Conservation (phyloP, 768 basidiomycete genomes). For the Boletus huronensis region DNA sequence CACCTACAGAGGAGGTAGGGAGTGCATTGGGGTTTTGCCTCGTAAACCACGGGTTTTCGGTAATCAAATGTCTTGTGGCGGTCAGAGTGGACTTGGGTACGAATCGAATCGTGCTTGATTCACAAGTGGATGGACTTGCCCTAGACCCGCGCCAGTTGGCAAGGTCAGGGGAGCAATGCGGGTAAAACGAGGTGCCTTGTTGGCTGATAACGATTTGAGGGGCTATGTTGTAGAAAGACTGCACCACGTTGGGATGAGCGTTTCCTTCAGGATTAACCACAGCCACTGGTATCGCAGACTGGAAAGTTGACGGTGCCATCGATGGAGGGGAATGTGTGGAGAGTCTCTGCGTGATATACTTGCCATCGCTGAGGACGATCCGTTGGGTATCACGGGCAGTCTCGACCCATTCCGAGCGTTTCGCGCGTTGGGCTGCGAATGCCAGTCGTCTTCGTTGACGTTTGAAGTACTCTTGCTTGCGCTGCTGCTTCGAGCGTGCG, state of each 20-base stretch:
- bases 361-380: slow-evolving; percentile 40
- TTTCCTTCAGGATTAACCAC: slow-evolving; percentile 4
- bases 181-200: slow-evolving; percentile 40
- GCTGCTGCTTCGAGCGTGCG: slow-evolving; percentile 18
- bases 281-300: slow-evolving; percentile 9
- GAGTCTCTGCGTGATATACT: slow-evolving; percentile 34
- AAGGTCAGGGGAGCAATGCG: slow-evolving; percentile 35
- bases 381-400: slow-evolving; percentile 36
- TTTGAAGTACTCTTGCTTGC: slow-evolving; percentile 20
- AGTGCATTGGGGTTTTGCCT: slow-evolving; percentile 13
- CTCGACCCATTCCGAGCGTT: slow-evolving; percentile 31
- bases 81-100: slow-evolving; percentile 30
- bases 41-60: slow-evolving; percentile 10
- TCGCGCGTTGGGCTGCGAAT: slow-evolving; percentile 24
- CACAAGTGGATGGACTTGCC: not conserved
- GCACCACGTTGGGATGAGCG: not conserved
- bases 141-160: slow-evolving; percentile 33
- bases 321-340: slow-evolving; percentile 4
- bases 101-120: slow-evolving; percentile 29
- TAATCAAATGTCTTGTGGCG: slow-evolving; percentile 28
- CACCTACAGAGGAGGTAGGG: slow-evolving; percentile 32
- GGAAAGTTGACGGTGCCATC: slow-evolving; percentile 16
- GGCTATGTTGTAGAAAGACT: slow-evolving; percentile 32
- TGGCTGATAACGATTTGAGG: slow-evolving; percentile 34
- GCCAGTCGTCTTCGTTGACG: slow-evolving; percentile 17